phyloP scores from a whole-genome alignment of 2,329 filamentous ascomycete species.

The Diaporthe citriasiana region DNA sequence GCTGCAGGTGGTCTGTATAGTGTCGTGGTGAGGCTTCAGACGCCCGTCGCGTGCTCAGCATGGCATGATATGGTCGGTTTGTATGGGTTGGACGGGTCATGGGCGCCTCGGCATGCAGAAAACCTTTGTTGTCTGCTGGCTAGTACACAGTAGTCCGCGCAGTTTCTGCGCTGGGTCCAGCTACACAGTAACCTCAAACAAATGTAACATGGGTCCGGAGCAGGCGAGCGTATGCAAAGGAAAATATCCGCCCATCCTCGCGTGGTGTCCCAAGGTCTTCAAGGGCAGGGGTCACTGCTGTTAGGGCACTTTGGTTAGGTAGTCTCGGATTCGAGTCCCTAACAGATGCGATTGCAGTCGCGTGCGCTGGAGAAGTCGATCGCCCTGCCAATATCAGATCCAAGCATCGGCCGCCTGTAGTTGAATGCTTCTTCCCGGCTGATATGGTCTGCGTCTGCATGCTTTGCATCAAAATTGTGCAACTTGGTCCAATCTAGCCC shows the following conservation, averaged over 20 bases:
- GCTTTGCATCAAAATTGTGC: conserved; percentile 31
- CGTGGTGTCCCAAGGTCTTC: conserved; percentile 11
- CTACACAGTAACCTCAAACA: conserved; percentile 16
- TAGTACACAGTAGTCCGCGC: background rate
- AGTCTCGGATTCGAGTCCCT: background rate
- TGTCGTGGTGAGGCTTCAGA: background rate
- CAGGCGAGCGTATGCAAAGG: background rate
- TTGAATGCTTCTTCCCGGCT: conserved; percentile 6
- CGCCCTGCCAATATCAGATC: conserved; percentile 32
- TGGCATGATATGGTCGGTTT: conserved; percentile 15
- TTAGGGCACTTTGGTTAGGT: background rate
- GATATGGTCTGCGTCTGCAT: conserved; percentile 5
- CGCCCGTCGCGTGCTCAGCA: background rate
- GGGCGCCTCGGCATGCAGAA: conserved; percentile 12
- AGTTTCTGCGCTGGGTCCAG: background rate
- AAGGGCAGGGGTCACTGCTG: background rate
- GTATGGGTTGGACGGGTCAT: background rate
- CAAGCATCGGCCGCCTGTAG: conserved; percentile 18
- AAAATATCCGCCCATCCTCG: conserved; percentile 7
- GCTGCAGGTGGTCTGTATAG: conserved; percentile 1
- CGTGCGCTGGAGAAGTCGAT: conserved; percentile 21
- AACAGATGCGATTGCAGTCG: conserved; percentile 21
- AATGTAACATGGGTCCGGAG: background rate
- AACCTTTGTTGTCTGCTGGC: background rate
- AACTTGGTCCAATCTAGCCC: conserved; percentile 23